phyloP scores from a whole-genome alignment of 805 yeast genomes.

The Millerozyma miso region DNA sequence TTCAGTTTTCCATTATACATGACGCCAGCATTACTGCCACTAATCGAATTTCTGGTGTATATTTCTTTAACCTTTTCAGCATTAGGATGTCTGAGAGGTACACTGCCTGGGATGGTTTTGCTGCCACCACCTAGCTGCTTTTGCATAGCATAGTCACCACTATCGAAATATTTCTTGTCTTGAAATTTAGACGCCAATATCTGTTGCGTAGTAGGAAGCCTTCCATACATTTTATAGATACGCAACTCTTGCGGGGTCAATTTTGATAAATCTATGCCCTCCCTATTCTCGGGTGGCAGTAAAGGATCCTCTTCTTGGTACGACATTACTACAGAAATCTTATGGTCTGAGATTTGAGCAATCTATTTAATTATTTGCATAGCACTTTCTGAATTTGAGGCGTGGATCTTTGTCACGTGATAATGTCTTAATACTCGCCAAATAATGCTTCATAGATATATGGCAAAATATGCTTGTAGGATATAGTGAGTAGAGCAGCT shows the following conservation, averaged over 20 bases:
- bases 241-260: conserved; percentile 76
- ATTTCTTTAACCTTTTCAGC: conserved; percentile 59
- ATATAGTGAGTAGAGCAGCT: conserved; percentile 14
- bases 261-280: conserved; percentile 50
- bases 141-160: conserved; percentile 90
- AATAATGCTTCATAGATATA: not conserved
- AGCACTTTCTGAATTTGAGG: not conserved
- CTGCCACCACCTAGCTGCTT: conserved; percentile 33
- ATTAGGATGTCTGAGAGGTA: conserved; percentile 46
- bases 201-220: conserved; percentile 76
- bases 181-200: conserved; percentile 69
- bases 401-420: not conserved
- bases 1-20: conserved; percentile 48
- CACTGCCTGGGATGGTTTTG: conserved; percentile 27
- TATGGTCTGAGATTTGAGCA: not conserved
- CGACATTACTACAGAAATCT: conserved; percentile 18
- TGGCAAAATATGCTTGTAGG: not conserved
- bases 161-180: conserved; percentile 88
- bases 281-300: conserved; percentile 43
- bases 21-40: conserved; percentile 43
- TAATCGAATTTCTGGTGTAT: conserved; percentile 52
- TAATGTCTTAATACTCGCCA: not conserved
- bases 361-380: not conserved
- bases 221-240: conserved; percentile 77
- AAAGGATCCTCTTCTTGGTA: conserved; percentile 47